Percentiles rank a stretch among this genome's conserved stretches.
phyloP scores from a whole-genome alignment of 192 early-diverging fungal species.

The Funneliformis geosporum region DNA sequence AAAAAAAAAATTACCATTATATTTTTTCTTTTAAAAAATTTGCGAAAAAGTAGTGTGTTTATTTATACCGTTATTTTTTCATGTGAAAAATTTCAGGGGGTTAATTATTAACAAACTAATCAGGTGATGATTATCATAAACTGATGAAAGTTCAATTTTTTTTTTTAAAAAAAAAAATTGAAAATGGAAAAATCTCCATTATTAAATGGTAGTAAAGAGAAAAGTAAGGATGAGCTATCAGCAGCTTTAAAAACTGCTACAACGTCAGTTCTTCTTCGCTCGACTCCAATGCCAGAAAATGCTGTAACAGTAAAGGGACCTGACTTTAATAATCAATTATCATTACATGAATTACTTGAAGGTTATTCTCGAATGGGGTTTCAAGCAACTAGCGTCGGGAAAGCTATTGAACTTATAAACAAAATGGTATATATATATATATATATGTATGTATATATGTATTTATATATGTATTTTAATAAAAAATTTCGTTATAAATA shows the following conservation, averaged over 20 bases:
- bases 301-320: conserved; percentile 76
- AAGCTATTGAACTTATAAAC: conserved; percentile 90
- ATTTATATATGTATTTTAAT: too few relatives aligned
- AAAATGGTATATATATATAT: conserved; percentile 67
- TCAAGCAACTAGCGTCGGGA: conserved; percentile 87
- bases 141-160: too few relatives aligned
- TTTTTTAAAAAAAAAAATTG: too few relatives aligned
- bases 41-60: too few relatives aligned
- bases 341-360: conserved; percentile 70
- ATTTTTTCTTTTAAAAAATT: too few relatives aligned
- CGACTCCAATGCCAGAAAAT: conserved; percentile 68
- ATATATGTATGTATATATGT: too few relatives aligned
- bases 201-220: not conserved
- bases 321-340: conserved; percentile 88
- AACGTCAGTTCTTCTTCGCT: conserved; percentile 68
- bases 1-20: too few relatives aligned
- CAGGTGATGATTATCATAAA: too few relatives aligned
- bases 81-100: too few relatives aligned
- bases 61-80: too few relatives aligned
- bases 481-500: not conserved
- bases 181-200: too few relatives aligned
- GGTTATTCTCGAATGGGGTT: conserved; percentile 85
- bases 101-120: too few relatives aligned
- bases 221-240: not conserved
- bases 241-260: conserved; percentile 37